Base-by-base conservation (phyloP, 208 protist genomes). In the Leishmania tarentolae region DNA sequence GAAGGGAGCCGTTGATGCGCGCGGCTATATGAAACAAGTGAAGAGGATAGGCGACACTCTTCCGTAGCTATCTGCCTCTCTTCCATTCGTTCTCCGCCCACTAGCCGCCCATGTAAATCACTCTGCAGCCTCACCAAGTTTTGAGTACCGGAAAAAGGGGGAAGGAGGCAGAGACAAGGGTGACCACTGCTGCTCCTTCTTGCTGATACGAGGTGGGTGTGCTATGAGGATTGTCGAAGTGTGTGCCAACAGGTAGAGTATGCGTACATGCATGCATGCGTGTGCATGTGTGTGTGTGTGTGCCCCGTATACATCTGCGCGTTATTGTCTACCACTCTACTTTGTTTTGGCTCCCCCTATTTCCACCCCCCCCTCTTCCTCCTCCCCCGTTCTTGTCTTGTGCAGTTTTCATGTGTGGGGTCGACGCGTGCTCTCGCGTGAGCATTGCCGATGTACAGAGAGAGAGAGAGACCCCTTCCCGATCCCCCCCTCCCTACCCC, bases 161-260 rank as follows among this genome's bases (percentile, higher is more conserved):
- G 61, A 66, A 19, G 6, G 31, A 31, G 61, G 40, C 15, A 15
- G 61, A 37, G 31, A 66, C 11, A 31, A 31, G 57, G 8, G 11
- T 28, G 28, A 35, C 61, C 61, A 66, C 61, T 28, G 31, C 31
- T 66, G 61, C 31, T 66, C 31, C 61, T 37, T 31, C 61, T 66
- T 53, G 50, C 15, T 53, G 50, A 11, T 53, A 53, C 50, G 50
- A 17, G 50, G 50, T 53, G 50, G 50, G 8, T 5, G 7, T 63
- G 28, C 15, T 35, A 19, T 63, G 15, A 11, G n/a, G 11, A 28
- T 31, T 63, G 11, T 63, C 57, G 57, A 21, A 3, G 2, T 72
- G 79, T 73, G 57, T 63, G 73, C 75, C 13, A 76, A 46, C 28
- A 63, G 57, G 57, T 7, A 9, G 28, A 63, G 28, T 63, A 6